phyloP scores from a whole-genome alignment of 441 rosid genomes.

The Eutrema salsugineum region DNA sequence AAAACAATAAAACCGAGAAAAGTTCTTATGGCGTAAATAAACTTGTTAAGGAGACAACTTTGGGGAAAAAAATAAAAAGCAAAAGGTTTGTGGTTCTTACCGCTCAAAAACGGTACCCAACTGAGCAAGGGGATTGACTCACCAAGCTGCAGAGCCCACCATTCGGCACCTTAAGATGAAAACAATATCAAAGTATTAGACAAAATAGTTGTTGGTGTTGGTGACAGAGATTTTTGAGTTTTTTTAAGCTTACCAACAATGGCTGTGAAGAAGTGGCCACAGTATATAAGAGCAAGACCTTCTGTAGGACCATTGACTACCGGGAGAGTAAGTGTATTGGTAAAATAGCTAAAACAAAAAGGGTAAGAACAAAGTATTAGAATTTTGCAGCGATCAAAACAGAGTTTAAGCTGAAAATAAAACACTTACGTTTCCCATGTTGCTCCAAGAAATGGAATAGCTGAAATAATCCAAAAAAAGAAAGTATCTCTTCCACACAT shows the following conservation, averaged over 20 bases:
- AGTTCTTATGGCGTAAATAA: neutral
- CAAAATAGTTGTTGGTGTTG: neutral
- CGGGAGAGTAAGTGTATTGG: slow-evolving; percentile 90
- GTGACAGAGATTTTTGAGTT: neutral
- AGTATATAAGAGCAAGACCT: slow-evolving; percentile 84
- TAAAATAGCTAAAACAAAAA: slow-evolving; percentile 61
- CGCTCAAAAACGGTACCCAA: slow-evolving; percentile 79
- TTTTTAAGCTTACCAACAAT: slow-evolving; percentile 59
- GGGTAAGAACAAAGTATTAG: slow-evolving; percentile 9
- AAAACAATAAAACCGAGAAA: slow-evolving; percentile 8
- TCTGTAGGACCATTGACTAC: slow-evolving; percentile 96
- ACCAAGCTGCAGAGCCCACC: slow-evolving; percentile 82
- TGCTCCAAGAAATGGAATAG: slow-evolving; percentile 87
- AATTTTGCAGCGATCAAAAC: neutral
- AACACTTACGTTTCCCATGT: slow-evolving; percentile 96
- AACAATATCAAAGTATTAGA: neutral
- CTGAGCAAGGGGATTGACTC: slow-evolving; percentile 64
- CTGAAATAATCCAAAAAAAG: slow-evolving; percentile 97
- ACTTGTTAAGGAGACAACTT: neutral
- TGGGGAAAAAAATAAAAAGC: neutral
- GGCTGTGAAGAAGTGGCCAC: slow-evolving; percentile 73
- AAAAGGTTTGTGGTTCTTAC: slow-evolving; percentile 37
- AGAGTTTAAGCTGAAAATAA: neutral
- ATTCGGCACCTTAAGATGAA: slow-evolving; percentile 66
- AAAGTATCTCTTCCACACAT: slow-evolving; percentile 90